Conservation (phyloP, 768 basidiomycete genomes). For the Pleurotus ostreatus region DNA sequence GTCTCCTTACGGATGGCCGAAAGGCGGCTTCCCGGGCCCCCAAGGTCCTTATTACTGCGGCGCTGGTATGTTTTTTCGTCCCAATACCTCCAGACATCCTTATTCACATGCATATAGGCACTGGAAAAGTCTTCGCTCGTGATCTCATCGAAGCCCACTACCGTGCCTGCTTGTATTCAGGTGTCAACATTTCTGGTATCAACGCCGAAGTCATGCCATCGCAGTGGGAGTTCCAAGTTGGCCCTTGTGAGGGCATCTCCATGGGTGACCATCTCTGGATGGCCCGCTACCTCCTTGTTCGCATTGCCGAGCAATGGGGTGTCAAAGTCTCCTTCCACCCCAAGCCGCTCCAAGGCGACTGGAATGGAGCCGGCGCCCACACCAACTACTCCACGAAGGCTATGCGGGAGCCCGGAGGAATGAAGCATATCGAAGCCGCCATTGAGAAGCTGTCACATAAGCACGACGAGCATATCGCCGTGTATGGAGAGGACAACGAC, state of each 20-base stretch:
- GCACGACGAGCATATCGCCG: constrained; percentile 94
- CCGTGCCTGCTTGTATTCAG: constrained; percentile 91
- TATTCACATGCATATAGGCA: constrained; percentile 47
- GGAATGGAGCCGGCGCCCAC: constrained; percentile 99
- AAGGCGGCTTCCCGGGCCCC: constrained; percentile 98
- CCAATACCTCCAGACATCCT: constrained; percentile 14
- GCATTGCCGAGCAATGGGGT: constrained; percentile 97
- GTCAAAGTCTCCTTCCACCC: constrained; percentile 99
- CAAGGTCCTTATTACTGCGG: constrained; percentile 99
- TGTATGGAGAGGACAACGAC: constrained; percentile 98
- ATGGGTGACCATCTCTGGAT: constrained; percentile 99
- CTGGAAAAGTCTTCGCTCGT: constrained; percentile 97
- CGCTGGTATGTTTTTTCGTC: constrained; percentile 62
- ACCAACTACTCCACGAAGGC: constrained; percentile 94
- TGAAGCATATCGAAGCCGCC: constrained; percentile 86
- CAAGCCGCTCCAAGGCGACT: constrained; percentile 94
- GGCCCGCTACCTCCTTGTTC: constrained; percentile 93
- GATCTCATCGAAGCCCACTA: constrained; percentile 99
- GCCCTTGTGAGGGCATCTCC: constrained; percentile 94
- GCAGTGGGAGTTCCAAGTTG: constrained; percentile 99
- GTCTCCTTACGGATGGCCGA: constrained; percentile 92
- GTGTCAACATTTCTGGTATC: constrained; percentile 98
- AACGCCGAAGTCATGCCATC: constrained; percentile 99
- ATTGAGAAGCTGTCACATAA: constrained; percentile 90
- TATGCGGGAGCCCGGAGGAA: constrained; percentile 94